Evolutionary conservation across 106 monocot species (phyloP), one percentile per base, ranked within the genome.

Genomic region (Acanthochlamys bracteata): DNA sequence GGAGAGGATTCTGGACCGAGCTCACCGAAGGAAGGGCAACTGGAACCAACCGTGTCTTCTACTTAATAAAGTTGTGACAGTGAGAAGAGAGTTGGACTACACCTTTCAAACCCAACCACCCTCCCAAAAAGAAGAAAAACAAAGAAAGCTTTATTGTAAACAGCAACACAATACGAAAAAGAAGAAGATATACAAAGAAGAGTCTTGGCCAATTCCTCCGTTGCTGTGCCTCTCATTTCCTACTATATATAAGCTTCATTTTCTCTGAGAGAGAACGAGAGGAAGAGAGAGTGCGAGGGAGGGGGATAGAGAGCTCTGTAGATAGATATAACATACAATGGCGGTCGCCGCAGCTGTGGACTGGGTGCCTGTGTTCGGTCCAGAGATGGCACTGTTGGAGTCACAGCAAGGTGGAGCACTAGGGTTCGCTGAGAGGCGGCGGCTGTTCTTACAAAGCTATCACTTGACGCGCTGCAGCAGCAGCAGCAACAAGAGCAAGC

Each of bases 361-460:
- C 57, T 41, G 53, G 52, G 64, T 33, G 61, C 64, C 52, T 45
- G 42, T 66, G 60, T 54, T 59, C 47, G 24, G 60, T 60, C 13
- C 66, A 51, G 77, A 68, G 25, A 19, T 61, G 52, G 42, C 63
- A 66, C 56, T 39, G 40, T 64, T 27, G 79, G 64, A 74, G 74
- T 42, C 57, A 54, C 65, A 64, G 33, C 33, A 33, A 33, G 33
- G 33, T 53, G 59, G 22, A 63, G 57, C 12, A 54, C 49, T 23
- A 22, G 25, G 27, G 24, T 63, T 69, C 64, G 42, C 66, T 57
- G 79, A 87, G 74, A 79, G 76, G 52, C 59, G 86, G 42, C 79
- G 71, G 68, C 70, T 87, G n/a, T 87, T 87, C 76, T 74, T 87
- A n/a, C 79, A 69, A 59, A 83, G 82, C 69, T 87, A 87, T 61